Evolutionary conservation across 305 asterid genomes (phyloP).

Genomic region (Salvia sclarea): DNA sequence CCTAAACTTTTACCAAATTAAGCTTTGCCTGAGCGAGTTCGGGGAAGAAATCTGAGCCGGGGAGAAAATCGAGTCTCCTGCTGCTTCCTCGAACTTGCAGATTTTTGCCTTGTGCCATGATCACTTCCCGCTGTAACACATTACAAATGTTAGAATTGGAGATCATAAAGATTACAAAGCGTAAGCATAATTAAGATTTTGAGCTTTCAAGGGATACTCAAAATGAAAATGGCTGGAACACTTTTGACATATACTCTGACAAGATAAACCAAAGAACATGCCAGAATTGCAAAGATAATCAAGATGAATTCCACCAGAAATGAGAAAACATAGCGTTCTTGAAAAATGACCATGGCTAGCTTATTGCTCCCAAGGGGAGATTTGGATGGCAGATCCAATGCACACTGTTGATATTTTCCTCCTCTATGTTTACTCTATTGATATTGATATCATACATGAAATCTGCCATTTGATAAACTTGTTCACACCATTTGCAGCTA

Average conservation of each 20-base stretch:
- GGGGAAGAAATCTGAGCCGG: slow-evolving; percentile 31
- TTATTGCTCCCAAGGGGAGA: neutral
- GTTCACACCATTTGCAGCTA: neutral
- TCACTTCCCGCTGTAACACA: slow-evolving; percentile 27
- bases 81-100: slow-evolving; percentile 27
- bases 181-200: neutral
- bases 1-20: neutral
- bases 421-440: neutral
- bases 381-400: neutral
- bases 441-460: neutral
- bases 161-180: neutral
- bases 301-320: neutral
- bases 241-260: neutral
- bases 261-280: neutral
- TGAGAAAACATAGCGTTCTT: neutral
- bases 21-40: slow-evolving; percentile 34
- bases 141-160: neutral
- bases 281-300: neutral
- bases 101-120: slow-evolving; percentile 18
- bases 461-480: neutral
- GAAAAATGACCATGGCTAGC: neutral
- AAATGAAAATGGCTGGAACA: neutral
- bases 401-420: neutral
- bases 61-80: slow-evolving; percentile 33
- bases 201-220: neutral